These are phyloP conservation scores for Calonectria multiphialidica DNA, from an alignment of 2,329 filamentous ascomycete genomes.

Conservation along the genomic window DNA sequence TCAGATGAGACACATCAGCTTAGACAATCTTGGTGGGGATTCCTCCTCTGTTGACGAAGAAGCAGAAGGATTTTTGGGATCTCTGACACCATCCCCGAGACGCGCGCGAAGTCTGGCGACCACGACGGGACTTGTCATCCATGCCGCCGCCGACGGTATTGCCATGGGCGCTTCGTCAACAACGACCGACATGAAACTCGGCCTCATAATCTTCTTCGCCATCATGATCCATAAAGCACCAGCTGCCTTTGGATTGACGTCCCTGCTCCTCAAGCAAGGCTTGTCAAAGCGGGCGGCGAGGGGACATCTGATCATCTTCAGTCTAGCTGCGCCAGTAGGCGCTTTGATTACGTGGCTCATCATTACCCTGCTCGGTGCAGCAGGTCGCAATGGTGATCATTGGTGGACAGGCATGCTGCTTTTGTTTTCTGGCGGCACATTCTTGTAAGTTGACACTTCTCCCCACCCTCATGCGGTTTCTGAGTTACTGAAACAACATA, in stretches of 20 bases:
- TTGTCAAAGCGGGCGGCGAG: slow-evolving; percentile 87
- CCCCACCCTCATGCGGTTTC: neutral
- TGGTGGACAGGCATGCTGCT: slow-evolving; percentile 95
- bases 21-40: slow-evolving; percentile 79
- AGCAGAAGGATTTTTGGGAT: slow-evolving; percentile 70
- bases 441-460: slow-evolving; percentile 74
- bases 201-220: slow-evolving; percentile 92
- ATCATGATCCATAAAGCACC: slow-evolving; percentile 99
- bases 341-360: slow-evolving; percentile 86
- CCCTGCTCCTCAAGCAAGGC: slow-evolving; percentile 89
- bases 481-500: slow-evolving; percentile 51
- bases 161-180: slow-evolving; percentile 92
- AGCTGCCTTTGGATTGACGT: slow-evolving; percentile 93
- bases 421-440: slow-evolving; percentile 96
- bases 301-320: slow-evolving; percentile 90
- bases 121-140: slow-evolving; percentile 94
- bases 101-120: slow-evolving; percentile 79
- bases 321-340: slow-evolving; percentile 87
- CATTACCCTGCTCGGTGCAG: slow-evolving; percentile 78
- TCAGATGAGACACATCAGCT: slow-evolving; percentile 85
- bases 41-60: slow-evolving; percentile 65
- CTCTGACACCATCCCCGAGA: slow-evolving; percentile 67
- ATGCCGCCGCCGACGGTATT: slow-evolving; percentile 94
- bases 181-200: slow-evolving; percentile 78
- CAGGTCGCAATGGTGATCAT: slow-evolving; percentile 70